Evolutionary conservation across 257 asterid genomes (phyloP), one percentile per base, ranked within the genome.

Genomic region (Linderniella brevidens): DNA sequence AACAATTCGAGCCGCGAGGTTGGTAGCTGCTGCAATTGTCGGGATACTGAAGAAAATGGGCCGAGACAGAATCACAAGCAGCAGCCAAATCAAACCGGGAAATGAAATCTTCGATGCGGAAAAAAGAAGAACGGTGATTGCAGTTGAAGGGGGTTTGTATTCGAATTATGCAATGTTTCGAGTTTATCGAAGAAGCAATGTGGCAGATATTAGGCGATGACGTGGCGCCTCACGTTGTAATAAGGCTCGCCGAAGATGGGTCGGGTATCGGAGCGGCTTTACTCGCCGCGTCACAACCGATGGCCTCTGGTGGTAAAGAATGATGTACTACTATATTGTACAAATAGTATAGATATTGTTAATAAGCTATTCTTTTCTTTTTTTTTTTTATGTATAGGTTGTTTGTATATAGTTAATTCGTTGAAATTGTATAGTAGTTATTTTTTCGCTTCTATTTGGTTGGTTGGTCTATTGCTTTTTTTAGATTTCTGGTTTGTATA

Each of bases 1-100:
- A 46, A 77, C 93, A 14, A 59, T 73, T 19, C 65, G 95, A 63
- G 90, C 93, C 48, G 95, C 95, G 39, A 65, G 93, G 41, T 60
- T 84, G 60, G 95, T 81, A 13, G 95, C 95, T 48, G 86, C 86
- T 4, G 95, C 93, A n/a, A 80, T 84, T 5, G 83, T 73, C 13
- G 95, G 95, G 29, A 80, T 84, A 61, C 44, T 84, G 52, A 84
- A 84, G 73, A 84, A 84, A 76, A 77, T 84, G 0, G 95, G 93
- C 13, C 68, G 90, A 32, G 95, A 84, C 11, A 84, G 94, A 48
- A 44, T 57, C 11, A 20, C 64, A 0, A 47, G 80, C 20, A 67
- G 78, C 29, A 68, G 70, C 52, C 76, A 74, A 60, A 37, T 15
- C 20, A 72, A 63, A 62, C 62, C 48, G 9, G 69, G 57, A 18